Evolutionary conservation across 2,329 filamentous ascomycete genomes (phyloP).

Genomic region (Arthrobotrys sinensis): DNA sequence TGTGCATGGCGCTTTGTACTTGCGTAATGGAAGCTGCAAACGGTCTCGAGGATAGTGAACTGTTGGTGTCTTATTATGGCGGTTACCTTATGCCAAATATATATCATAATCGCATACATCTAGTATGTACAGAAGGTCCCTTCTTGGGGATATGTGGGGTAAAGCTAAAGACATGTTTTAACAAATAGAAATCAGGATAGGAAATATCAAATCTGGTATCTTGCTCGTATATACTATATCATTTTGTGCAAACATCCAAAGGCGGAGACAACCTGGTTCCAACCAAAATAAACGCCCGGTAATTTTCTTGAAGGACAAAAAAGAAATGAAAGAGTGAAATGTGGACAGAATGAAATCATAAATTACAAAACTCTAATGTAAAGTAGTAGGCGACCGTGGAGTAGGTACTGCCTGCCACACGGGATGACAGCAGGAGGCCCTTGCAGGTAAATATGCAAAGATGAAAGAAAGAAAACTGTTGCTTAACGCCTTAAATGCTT

Average conservation of each 20-base stretch:
- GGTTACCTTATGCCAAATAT: slow-evolving; percentile 26
- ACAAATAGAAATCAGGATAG: slow-evolving; percentile 28
- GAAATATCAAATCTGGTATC: slow-evolving; percentile 56
- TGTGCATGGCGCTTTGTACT: slow-evolving; percentile 3
- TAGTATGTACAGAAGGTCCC: slow-evolving; percentile 43
- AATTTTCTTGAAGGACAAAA: slow-evolving; percentile 27
- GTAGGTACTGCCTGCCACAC: slow-evolving; percentile 14
- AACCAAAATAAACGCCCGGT: slow-evolving; percentile 56
- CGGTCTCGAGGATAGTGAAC: slow-evolving; percentile 24
- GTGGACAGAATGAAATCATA: slow-evolving; percentile 39
- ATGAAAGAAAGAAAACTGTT: slow-evolving; percentile 39
- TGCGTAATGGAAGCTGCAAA: slow-evolving; percentile 46
- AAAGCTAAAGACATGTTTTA: slow-evolving; percentile 25
- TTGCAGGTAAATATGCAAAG: slow-evolving; percentile 46
- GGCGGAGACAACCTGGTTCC: slow-evolving; percentile 48
- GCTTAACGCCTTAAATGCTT: slow-evolving; percentile 58
- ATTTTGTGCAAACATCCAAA: slow-evolving; percentile 43
- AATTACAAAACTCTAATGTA: slow-evolving; percentile 51
- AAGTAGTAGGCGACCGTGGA: slow-evolving; percentile 33
- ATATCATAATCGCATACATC: slow-evolving; percentile 41
- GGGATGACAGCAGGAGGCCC: slow-evolving; percentile 27
- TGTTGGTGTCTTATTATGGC: slow-evolving; percentile 21
- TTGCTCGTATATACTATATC: slow-evolving; percentile 57
- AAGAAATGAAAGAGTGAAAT: slow-evolving; percentile 34
- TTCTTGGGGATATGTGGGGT: slow-evolving; percentile 20